Conservation (phyloP, 495 filamentous ascomycete species). For the Daldinia caldariorum region DNA sequence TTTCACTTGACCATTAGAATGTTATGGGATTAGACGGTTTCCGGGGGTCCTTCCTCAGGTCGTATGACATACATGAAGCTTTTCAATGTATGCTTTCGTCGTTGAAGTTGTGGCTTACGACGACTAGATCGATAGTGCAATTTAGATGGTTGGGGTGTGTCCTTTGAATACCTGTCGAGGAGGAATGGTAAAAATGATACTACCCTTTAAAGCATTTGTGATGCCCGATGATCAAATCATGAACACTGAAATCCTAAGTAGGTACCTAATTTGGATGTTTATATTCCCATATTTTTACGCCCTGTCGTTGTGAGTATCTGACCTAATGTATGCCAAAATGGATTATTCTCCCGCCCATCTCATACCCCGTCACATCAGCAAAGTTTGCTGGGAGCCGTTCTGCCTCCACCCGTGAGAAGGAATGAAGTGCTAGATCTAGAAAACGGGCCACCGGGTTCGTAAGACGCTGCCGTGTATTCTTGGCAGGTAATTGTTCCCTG, state of each 20-base stretch:
- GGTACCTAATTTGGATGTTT: neutral
- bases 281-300: neutral
- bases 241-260: neutral
- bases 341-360: constrained; percentile 3
- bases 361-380: neutral
- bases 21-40: neutral
- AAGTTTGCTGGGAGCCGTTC: constrained; percentile 3
- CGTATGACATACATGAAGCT: constrained; percentile 3
- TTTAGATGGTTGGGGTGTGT: neutral
- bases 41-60: constrained; percentile 5
- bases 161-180: neutral
- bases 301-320: neutral
- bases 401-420: neutral
- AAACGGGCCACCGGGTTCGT: neutral
- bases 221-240: neutral
- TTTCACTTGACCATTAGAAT: neutral
- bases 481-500: neutral
- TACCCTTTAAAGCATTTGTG: neutral
- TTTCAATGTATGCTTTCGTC: neutral
- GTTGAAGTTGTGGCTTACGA: neutral
- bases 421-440: constrained; percentile 3
- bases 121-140: neutral
- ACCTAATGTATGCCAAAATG: too few relatives aligned
- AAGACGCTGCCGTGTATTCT: constrained; percentile 13
- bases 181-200: neutral